Percentiles rank a stretch among this genome's conserved stretches.
phyloP scores from a whole-genome alignment of 371 early-diverging fungal species.

The Entomophthora muscae region DNA sequence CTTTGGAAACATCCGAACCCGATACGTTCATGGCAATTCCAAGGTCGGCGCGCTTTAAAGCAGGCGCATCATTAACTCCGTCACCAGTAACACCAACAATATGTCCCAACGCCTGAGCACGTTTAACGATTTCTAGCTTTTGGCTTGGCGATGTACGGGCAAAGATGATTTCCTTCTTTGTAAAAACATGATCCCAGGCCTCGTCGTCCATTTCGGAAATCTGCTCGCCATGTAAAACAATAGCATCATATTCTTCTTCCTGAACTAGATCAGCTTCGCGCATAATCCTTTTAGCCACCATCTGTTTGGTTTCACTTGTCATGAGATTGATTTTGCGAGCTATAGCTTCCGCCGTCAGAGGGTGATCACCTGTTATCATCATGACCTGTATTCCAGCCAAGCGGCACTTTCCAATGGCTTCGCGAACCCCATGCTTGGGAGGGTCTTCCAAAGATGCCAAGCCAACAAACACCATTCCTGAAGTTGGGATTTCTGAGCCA shows the following conservation, averaged over 20 bases:
- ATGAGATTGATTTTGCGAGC: conserved; percentile 84
- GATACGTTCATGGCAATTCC: conserved; percentile 93
- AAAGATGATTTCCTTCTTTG: conserved; percentile 76
- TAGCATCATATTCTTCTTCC: conserved; percentile 63
- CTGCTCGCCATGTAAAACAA: conserved; percentile 80
- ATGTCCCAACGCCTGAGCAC: conserved; percentile 62
- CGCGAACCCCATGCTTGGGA: conserved; percentile 93
- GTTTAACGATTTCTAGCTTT: conserved; percentile 74
- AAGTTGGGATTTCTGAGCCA: conserved; percentile 41
- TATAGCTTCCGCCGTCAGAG: conserved; percentile 70
- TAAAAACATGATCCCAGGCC: conserved; percentile 77
- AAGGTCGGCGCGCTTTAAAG: conserved; percentile 87
- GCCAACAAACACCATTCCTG: conserved; percentile 60
- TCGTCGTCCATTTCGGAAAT: conserved; percentile 54
- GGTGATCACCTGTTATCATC: conserved; percentile 95
- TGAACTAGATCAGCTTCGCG: conserved; percentile 31
- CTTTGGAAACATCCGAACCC: conserved; percentile 92
- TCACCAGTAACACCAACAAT: conserved; percentile 90
- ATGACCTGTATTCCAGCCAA: conserved; percentile 83
- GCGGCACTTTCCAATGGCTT: conserved; percentile 83
- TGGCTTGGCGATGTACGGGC: conserved; percentile 84
- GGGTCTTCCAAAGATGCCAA: conserved; percentile 80
- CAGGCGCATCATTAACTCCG: conserved; percentile 84
- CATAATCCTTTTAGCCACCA: conserved; percentile 43
- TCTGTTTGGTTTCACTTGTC: conserved; percentile 59